phyloP scores from a whole-genome alignment of 148 eudicot species.

The Simmondsia chinensis region DNA sequence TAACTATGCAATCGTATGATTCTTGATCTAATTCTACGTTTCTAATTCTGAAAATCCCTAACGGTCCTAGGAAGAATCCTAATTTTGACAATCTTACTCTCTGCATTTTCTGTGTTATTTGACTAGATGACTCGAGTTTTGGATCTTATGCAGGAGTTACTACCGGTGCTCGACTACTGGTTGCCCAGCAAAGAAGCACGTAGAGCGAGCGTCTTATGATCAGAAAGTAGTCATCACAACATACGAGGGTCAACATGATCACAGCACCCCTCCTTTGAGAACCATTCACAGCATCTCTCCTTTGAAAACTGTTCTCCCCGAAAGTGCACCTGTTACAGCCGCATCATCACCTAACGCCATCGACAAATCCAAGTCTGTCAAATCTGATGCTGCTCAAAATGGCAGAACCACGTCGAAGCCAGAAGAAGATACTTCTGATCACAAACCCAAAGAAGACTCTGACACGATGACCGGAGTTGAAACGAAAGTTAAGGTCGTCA shows the following conservation, averaged over 20 bases:
- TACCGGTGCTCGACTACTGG: conserved; percentile 80
- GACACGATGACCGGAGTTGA: not conserved
- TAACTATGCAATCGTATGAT: no score
- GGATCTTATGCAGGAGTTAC: conserved; percentile 71
- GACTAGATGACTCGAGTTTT: no score
- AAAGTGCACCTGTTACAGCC: not conserved
- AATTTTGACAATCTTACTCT: no score
- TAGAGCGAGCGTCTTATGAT: conserved; percentile 77
- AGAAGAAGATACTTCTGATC: conserved; percentile 5
- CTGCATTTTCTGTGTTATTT: no score
- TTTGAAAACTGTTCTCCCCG: not conserved
- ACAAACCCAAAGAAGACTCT: conserved; percentile 2
- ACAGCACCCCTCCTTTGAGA: conserved; percentile 31
- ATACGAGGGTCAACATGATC: conserved; percentile 76
- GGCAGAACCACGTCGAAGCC: not conserved
- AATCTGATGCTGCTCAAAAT: conserved; percentile 14
- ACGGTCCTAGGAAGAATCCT: no score
- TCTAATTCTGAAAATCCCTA: no score
- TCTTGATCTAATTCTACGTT: no score
- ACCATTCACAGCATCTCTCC: not conserved
- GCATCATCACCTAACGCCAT: conserved; percentile 16
- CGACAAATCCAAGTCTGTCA: conserved; percentile 29
- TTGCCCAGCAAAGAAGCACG: conserved; percentile 80
- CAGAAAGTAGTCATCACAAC: conserved; percentile 57
- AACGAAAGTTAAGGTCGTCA: not conserved